Percentiles rank a stretch among this genome's conserved stretches.
These are phyloP conservation scores for Fusarium bulbicola DNA, from an alignment of 2,329 filamentous ascomycete species.

Conservation along the genomic window DNA sequence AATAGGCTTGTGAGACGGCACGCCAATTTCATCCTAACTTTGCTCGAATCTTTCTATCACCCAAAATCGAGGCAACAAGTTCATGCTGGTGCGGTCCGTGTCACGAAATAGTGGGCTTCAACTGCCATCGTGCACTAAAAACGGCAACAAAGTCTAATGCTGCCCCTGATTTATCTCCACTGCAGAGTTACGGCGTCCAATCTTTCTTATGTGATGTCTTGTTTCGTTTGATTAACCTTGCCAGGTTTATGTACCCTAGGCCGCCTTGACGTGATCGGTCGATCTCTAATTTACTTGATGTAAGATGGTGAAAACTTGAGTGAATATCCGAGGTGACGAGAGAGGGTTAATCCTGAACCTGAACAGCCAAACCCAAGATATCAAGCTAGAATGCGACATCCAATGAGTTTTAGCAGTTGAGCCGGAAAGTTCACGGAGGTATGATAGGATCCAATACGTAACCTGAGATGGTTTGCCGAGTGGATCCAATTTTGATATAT, in stretches of 20 bases:
- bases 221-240: slow-evolving; percentile 37
- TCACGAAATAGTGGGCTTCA: slow-evolving; percentile 31
- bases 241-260: slow-evolving; percentile 16
- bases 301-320: neutral
- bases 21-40: neutral
- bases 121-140: slow-evolving; percentile 37
- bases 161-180: slow-evolving; percentile 31
- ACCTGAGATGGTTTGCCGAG: neutral
- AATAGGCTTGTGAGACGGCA: neutral
- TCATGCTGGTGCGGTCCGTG: slow-evolving; percentile 27
- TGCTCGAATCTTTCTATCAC: neutral
- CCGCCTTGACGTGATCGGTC: slow-evolving; percentile 26
- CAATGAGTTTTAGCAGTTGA: neutral
- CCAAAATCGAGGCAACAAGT: neutral
- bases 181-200: slow-evolving; percentile 17
- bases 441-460: neutral
- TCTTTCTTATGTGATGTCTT: slow-evolving; percentile 21
- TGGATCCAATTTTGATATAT: neutral
- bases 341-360: neutral
- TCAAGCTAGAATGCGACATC: slow-evolving; percentile 4
- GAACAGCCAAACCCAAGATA: neutral
- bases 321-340: neutral
- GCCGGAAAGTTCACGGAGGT: neutral
- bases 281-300: slow-evolving; percentile 19
- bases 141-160: slow-evolving; percentile 30